Evolutionary conservation across 768 basidiomycete genomes (phyloP).

Genomic region (Tubosaeta sp.): DNA sequence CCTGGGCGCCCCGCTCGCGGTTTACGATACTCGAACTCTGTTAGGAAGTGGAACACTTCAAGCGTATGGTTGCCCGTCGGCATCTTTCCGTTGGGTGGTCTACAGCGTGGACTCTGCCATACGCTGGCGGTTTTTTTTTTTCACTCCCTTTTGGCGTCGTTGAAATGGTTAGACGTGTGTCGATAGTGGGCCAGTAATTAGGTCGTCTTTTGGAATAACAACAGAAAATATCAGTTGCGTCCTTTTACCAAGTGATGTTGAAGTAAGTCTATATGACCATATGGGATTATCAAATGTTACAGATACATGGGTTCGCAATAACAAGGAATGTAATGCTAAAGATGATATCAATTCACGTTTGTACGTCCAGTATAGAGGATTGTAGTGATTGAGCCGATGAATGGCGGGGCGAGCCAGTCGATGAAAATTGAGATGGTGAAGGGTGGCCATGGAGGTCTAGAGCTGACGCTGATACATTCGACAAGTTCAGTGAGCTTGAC

Average conservation of each 20-base stretch:
- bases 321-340: slow-evolving; percentile 14
- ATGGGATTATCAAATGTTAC: background rate
- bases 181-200: slow-evolving; percentile 9
- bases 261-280: background rate
- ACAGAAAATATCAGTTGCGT: background rate
- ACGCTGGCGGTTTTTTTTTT: slow-evolving; percentile 15
- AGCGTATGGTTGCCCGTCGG: slow-evolving; percentile 16
- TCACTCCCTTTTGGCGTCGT: slow-evolving; percentile 8
- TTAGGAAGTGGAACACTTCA: slow-evolving; percentile 37
- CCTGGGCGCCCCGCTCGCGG: slow-evolving; percentile 20
- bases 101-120: slow-evolving; percentile 16
- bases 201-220: slow-evolving; percentile 4
- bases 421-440: slow-evolving; percentile 7
- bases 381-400: slow-evolving; percentile 11
- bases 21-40: slow-evolving; percentile 46
- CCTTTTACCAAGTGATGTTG: no score
- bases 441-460: slow-evolving; percentile 23
- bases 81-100: slow-evolving; percentile 9
- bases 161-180: slow-evolving; percentile 18
- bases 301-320: slow-evolving; percentile 15
- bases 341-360: slow-evolving; percentile 22
- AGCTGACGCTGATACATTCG: slow-evolving; percentile 20
- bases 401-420: slow-evolving; percentile 10
- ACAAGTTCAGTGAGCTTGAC: slow-evolving; percentile 6
- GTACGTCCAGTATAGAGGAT: slow-evolving; percentile 19